phyloP scores from a whole-genome alignment of 768 basidiomycete species.

The Galerina marginata region DNA sequence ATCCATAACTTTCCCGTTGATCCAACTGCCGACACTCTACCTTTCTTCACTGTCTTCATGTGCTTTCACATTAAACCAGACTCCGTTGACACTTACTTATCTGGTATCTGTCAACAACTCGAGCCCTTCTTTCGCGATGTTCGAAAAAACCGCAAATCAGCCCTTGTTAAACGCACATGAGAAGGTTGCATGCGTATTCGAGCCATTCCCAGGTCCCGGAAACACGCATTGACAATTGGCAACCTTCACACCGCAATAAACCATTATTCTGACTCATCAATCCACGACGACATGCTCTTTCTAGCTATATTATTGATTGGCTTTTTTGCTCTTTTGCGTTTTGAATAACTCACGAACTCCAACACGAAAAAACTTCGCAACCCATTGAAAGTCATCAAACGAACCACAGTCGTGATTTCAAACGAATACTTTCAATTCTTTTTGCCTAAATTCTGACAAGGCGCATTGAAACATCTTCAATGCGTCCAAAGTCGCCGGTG shows the following conservation, averaged over 20 bases:
- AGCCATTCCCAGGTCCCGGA: neutral
- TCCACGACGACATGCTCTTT: no score
- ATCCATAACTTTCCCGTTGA: neutral
- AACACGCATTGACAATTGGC: conserved; percentile 10
- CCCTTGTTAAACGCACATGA: conserved; percentile 7
- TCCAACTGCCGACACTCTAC: neutral
- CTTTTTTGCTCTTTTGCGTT: no score
- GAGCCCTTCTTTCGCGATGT: neutral
- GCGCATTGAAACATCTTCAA: conserved; percentile 30
- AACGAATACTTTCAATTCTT: no score
- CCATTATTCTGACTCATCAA: neutral
- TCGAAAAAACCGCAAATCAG: neutral
- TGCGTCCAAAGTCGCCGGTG: conserved; percentile 36
- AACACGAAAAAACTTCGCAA: no score
- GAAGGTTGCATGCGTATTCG: neutral
- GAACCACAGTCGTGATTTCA: no score
- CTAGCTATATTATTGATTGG: no score
- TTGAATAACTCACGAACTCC: no score
- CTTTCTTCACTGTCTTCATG: conserved; percentile 8
- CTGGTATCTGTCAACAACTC: conserved; percentile 17
- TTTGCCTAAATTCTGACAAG: no score
- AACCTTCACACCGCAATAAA: conserved; percentile 10
- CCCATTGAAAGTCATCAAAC: no score
- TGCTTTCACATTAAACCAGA: conserved; percentile 10
- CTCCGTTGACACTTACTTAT: conserved; percentile 16